A percentile compares a stretch with the other conserved stretches of the same genome.
Conservation (phyloP, 2,329 filamentous ascomycete species). For the Ustulina deusta region DNA sequence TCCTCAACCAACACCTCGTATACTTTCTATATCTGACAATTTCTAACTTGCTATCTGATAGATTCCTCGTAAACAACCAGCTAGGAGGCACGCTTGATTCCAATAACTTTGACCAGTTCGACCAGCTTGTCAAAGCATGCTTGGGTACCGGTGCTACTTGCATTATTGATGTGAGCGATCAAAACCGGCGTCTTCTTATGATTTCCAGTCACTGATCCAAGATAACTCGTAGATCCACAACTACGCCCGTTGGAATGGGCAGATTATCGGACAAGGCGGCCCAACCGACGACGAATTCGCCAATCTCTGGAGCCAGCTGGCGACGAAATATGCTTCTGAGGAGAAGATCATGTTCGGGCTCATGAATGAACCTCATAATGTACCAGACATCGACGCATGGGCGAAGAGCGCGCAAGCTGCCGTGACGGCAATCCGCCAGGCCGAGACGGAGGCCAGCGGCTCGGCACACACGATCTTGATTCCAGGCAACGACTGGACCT, state of each 20-base stretch:
- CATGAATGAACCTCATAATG: constrained; percentile 70
- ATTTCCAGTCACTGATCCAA: constrained; percentile 5
- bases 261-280: constrained; percentile 74
- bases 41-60: constrained; percentile 3
- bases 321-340: constrained; percentile 67
- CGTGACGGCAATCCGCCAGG: constrained; percentile 41
- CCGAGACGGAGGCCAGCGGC: constrained; percentile 29
- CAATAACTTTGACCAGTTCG: constrained; percentile 59
- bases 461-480: constrained; percentile 59
- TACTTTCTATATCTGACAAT: background rate
- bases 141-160: constrained; percentile 61
- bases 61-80: constrained; percentile 57
- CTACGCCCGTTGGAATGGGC: constrained; percentile 67
- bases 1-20: background rate
- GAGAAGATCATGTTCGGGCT: constrained; percentile 71
- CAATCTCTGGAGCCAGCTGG: constrained; percentile 68
- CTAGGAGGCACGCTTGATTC: constrained; percentile 58
- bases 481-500: constrained; percentile 62
- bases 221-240: constrained; percentile 43
- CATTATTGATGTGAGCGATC: constrained; percentile 58
- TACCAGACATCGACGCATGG: constrained; percentile 59
- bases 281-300: constrained; percentile 70
- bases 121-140: constrained; percentile 63
- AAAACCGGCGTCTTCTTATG: background rate
- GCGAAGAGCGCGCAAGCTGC: constrained; percentile 60